Evolutionary conservation across 2,329 filamentous ascomycete genomes (phyloP), one percentile per base, ranked within the genome.

Genomic region (Clarireedia sp.): DNA sequence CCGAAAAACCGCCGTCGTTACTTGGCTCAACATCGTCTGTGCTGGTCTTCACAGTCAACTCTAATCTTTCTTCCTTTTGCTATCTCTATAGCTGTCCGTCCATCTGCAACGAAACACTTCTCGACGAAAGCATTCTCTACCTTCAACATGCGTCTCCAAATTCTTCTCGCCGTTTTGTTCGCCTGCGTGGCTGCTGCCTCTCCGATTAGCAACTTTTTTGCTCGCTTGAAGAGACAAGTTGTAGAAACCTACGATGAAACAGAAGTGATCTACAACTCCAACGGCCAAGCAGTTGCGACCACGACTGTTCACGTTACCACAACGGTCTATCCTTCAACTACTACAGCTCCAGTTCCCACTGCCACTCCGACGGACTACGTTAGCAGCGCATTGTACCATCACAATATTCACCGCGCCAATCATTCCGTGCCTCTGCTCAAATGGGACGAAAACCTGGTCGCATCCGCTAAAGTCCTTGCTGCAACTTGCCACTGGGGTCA

Each of bases 401-500:
- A 55, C 41, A 55, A 55, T 24, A 55, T 51, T 10, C 54, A 55
- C 37, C 54, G 54, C n/a, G 23, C 40, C 40, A 55, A 55, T 38
- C 54, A 55, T 21, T 55, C 54, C n/a, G 54, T 51, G 14, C 54
- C 54, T 37, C 23, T 46, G 5, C 41, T 55, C 2, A 41, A 38
- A 14, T 55, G 54, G 54, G 40, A 55, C 26, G 44, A 37, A 36
- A 50, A n/a, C 2, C 46, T 55, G 24, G 52, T 55, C 33, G 52
- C 52, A 50, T 55, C 52, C 46, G 52, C 52, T 26, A 17, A 55
- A 12, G 52, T 55, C 41, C 46, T 55, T 43, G 52, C 52, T 55
- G 52, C 46, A 55, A 55, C 52, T 50, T 55, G 52, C 46, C 48
- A 55, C 37, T 55, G 52, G 52, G 52, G 52, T 50, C 52, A 55